A percentile compares a stretch with the other conserved stretches of the same genome.
Evolutionary conservation across 345 rosid species (phyloP).

Genomic region (Eucalyptus brandiana): DNA sequence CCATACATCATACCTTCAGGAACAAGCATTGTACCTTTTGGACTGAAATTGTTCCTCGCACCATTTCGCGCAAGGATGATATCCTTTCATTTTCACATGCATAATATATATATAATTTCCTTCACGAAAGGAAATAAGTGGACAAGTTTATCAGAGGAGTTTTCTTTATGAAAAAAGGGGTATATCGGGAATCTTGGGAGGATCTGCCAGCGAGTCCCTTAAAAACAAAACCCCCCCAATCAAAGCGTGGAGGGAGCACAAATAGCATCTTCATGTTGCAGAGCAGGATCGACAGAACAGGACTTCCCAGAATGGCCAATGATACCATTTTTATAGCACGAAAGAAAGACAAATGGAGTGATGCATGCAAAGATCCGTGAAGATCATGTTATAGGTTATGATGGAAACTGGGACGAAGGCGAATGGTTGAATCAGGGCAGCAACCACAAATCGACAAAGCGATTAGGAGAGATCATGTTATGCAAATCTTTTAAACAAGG

Average conservation of each 20-base stretch:
- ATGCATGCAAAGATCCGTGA: neutral
- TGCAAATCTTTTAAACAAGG: neutral
- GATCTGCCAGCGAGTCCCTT: neutral
- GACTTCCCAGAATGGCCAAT: neutral
- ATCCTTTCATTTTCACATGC: neutral
- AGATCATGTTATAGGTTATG: neutral
- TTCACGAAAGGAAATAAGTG: neutral
- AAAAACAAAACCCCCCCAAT: neutral
- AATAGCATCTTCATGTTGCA: neutral
- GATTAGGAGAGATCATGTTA: neutral
- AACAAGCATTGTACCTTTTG: neutral
- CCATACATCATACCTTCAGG: neutral
- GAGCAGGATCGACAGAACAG: neutral
- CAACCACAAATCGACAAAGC: neutral
- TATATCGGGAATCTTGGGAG: neutral
- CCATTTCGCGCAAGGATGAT: neutral
- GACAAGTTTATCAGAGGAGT: neutral
- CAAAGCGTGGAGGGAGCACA: neutral
- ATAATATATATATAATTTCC: neutral
- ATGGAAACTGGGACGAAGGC: neutral
- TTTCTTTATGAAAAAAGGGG: neutral
- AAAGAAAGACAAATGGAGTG: neutral
- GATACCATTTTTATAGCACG: neutral
- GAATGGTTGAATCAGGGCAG: neutral
- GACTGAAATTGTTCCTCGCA: neutral